Conservation (phyloP, 306 rosid species). For the Gillenia trifoliata region DNA sequence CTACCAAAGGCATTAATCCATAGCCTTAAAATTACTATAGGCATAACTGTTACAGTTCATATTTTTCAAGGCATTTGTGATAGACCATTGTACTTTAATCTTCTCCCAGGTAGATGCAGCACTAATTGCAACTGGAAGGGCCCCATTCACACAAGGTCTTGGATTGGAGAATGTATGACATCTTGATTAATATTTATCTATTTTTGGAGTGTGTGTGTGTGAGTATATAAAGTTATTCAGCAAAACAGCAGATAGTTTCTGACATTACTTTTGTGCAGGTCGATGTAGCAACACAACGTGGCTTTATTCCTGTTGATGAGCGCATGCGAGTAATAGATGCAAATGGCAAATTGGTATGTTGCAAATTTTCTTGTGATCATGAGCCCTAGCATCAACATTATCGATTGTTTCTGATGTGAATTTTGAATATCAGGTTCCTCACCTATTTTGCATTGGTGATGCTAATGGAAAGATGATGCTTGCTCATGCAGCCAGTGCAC, state of each 20-base stretch:
- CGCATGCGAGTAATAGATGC: conserved; percentile 78
- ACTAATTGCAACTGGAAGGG: conserved; percentile 95
- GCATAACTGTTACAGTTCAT: conserved; percentile 1
- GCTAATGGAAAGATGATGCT: conserved; percentile 99
- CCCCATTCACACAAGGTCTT: conserved; percentile 92
- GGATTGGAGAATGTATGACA: conserved; percentile 86
- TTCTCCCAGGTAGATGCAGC: conserved; percentile 88
- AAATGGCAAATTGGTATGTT: conserved; percentile 72
- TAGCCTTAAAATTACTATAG: background rate
- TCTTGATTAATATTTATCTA: conserved; percentile 8
- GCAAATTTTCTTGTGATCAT: conserved; percentile 15
- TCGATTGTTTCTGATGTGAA: conserved; percentile 26
- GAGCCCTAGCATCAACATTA: conserved; percentile 1
- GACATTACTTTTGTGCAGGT: conserved; percentile 47
- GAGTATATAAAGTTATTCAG: background rate
- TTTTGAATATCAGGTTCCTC: conserved; percentile 65
- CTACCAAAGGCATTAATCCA: too few relatives aligned
- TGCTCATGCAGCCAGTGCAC: conserved; percentile 99
- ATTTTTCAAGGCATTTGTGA: conserved; percentile 7
- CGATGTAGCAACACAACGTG: conserved; percentile 76
- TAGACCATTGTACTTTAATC: conserved; percentile 14
- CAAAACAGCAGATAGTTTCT: conserved; percentile 4
- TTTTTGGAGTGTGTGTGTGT: background rate
- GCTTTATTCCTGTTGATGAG: conserved; percentile 94
- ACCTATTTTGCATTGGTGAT: conserved; percentile 88